Conservation (phyloP, 306 rosid species). For the Quercus bicolor region DNA sequence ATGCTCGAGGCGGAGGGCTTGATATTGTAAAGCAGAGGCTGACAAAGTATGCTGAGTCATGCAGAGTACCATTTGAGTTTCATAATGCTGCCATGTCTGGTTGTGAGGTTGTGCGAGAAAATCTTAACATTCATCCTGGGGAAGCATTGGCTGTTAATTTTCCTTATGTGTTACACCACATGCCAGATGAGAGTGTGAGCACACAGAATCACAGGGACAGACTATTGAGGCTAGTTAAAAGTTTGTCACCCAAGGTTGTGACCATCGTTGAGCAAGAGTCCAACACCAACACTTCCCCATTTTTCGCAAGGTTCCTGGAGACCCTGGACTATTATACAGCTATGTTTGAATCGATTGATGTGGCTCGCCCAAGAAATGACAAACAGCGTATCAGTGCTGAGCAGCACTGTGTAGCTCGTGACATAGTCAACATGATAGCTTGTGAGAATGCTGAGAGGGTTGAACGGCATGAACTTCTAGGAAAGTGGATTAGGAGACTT, state of each 20-base stretch:
- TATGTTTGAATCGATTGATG: constrained; percentile 86
- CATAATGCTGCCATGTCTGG: constrained; percentile 75
- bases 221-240: constrained; percentile 66
- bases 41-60: constrained; percentile 33
- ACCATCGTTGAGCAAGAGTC: constrained; percentile 91
- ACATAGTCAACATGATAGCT: constrained; percentile 91
- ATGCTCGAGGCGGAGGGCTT: constrained; percentile 96
- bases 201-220: constrained; percentile 79
- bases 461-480: constrained; percentile 78
- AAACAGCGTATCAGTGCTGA: constrained; percentile 71
- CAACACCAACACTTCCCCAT: constrained; percentile 93
- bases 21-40: constrained; percentile 55
- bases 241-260: constrained; percentile 76
- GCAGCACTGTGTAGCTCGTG: constrained; percentile 87
- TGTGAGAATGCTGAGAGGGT: constrained; percentile 85
- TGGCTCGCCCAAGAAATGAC: constrained; percentile 44
- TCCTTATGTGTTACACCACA: constrained; percentile 81
- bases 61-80: constrained; percentile 70
- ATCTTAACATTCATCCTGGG: constrained; percentile 43
- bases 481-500: constrained; percentile 83
- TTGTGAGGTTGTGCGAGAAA: constrained; percentile 44
- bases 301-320: constrained; percentile 64
- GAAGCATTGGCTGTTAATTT: constrained; percentile 81
- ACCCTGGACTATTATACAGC: constrained; percentile 64
- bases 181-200: constrained; percentile 99